Base-by-base conservation (phyloP, 192 early-diverging fungal species). In the Funneliformis mosseae region DNA sequence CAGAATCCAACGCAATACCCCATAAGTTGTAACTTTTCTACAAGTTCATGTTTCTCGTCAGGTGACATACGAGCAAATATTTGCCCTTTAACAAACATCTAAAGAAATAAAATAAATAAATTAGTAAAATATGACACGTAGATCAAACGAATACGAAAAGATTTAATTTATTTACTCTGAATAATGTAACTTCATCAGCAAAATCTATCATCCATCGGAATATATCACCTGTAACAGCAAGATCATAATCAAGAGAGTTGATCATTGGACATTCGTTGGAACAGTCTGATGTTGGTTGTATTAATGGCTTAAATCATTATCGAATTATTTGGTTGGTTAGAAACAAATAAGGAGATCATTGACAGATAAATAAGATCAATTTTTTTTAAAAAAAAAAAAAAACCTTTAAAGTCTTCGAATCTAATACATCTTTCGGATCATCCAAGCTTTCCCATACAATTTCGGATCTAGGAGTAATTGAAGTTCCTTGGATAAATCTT, bases 51-150 rank as follows among this genome's bases (percentile, higher is more conserved):
- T 77, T 99, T 99, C 83, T 98, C 96, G 82, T 99, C 98, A 1
- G 98, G 98, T 3, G 97, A 98, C 97, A 99, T 98, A 72, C 98
- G 92, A 6, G 97, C 97, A 84, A 94, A 99, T 43, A 99, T 92
- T 71, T 95, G 93, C 8, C 93, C 92, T 70, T 96, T 97, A 80
- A 96, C 91, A 59, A 99, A 87, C 92, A 98, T 94, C 76, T 94
- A 87, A 14, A 83, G 83, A 43, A 96, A 81, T 18, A 73, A 42
- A 48, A 50, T 28, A 23, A 42, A 28, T 21, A 67, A 48, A 46
- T 64, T 50, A 42, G n/a, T 42, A n/a, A 61, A 33, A n/a, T 2
- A 8, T 4, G 23, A 76, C 39, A 63, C 3, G 43, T 45, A 72
- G 3, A 46, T 74, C n/a, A 55, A 69, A 41, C 3, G 7, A 48